Conservation (phyloP, 2,329 filamentous ascomycete genomes). For the Fusarium sp. region DNA sequence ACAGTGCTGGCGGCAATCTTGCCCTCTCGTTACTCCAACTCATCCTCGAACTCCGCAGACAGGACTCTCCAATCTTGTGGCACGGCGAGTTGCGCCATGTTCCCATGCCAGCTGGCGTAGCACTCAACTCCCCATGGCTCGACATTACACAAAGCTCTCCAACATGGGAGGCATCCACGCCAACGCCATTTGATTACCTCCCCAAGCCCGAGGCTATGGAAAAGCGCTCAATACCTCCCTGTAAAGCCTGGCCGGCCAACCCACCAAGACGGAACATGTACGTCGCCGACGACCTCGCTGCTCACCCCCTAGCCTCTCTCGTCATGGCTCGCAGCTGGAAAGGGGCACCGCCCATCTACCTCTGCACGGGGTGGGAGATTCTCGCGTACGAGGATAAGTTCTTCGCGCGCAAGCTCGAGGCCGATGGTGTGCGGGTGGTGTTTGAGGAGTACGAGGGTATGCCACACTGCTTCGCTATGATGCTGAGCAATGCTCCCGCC, state of each 20-base stretch:
- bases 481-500: slow-evolving; percentile 63
- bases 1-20: slow-evolving; percentile 79
- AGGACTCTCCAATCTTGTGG: slow-evolving; percentile 65
- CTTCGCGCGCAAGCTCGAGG: slow-evolving; percentile 67
- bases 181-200: slow-evolving; percentile 57
- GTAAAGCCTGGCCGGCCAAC: slow-evolving; percentile 68
- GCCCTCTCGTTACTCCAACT: slow-evolving; percentile 75
- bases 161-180: slow-evolving; percentile 46
- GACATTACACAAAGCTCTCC: slow-evolving; percentile 72
- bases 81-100: slow-evolving; percentile 69
- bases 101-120: slow-evolving; percentile 75
- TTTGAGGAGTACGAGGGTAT: slow-evolving; percentile 83
- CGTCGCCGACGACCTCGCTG: slow-evolving; percentile 64
- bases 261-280: slow-evolving; percentile 69
- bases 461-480: slow-evolving; percentile 78
- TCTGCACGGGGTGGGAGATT: slow-evolving; percentile 78
- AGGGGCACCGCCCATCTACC: slow-evolving; percentile 73
- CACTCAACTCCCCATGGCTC: slow-evolving; percentile 76
- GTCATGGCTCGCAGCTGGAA: slow-evolving; percentile 71
- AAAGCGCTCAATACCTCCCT: slow-evolving; percentile 54
- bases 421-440: slow-evolving; percentile 70
- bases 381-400: slow-evolving; percentile 75
- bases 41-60: slow-evolving; percentile 71
- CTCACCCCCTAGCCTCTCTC: slow-evolving; percentile 77
- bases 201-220: slow-evolving; percentile 60